Evolutionary conservation across 2,329 filamentous ascomycete species (phyloP), one percentile per base, ranked within the genome.

Genomic region (Davidsoniella virescens): DNA sequence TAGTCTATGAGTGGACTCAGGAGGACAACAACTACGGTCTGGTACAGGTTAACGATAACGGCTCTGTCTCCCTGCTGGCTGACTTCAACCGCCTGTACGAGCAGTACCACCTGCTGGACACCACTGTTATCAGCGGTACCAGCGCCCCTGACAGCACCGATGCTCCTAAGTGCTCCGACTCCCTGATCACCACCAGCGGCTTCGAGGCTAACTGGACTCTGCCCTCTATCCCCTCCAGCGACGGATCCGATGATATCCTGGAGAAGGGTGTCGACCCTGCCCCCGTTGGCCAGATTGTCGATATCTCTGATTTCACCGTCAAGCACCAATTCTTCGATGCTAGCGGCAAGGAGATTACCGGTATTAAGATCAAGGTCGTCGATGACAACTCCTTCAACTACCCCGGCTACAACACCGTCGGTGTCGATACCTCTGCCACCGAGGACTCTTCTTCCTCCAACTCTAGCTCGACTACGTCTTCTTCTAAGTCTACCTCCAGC

Each of bases 151-250:
- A 75, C 53, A 65, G 69, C 37, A 64, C 63, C 29, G 60, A 63
- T 42, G 56, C 84, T 2, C 80, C 84, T 33, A 69, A 65, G 51
- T 95, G 90, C 70, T 67, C 67, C 55, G 53, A 70, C 29, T 72
- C 69, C 54, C 70, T 94, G 49, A 88, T 95, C 66, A 72, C 69
- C 54, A 69, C 70, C 55, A 66, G 72, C 53, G 74, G 72, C 54
- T 94, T 94, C 70, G 75, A 74, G 65, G 80, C 68, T 63, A 82
- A 86, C 70, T 96, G 94, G 68, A 81, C 80, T 43, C 69, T 94
- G 52, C 88, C 83, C 44, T 66, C 60, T 3, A 70, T 77, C 5
- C 87, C 87, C 10, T 10, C 25, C 45, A 44, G 42, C 25, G 69
- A 74, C 3, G 83, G 80, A 56, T 80, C 79, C 38, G 70, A 80